phyloP scores from a whole-genome alignment of 352 stramenopile species.

The Phytopythium sindhum region DNA sequence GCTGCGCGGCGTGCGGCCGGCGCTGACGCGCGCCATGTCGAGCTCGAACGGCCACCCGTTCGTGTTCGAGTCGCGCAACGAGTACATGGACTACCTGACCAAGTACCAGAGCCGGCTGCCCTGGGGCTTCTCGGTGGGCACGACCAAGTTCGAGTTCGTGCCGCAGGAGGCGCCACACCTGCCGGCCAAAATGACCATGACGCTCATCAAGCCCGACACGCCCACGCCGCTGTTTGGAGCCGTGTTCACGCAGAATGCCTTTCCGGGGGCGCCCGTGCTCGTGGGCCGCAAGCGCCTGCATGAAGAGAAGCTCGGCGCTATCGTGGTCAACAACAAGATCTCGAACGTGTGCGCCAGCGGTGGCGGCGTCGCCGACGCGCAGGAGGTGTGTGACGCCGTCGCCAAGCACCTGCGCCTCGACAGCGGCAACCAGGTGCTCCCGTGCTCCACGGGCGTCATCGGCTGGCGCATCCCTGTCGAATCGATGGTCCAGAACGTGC shows the following conservation, averaged over 20 bases:
- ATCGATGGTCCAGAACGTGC: conserved; percentile 78
- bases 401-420: conserved; percentile 87
- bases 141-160: conserved; percentile 81
- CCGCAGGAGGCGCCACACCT: conserved; percentile 78
- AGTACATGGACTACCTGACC: conserved; percentile 79
- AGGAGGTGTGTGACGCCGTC: conserved; percentile 92
- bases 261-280: conserved; percentile 86
- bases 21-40: conserved; percentile 32
- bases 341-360: conserved; percentile 97
- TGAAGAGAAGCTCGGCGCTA: conserved; percentile 88
- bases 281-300: conserved; percentile 91
- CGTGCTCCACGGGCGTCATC: conserved; percentile 97
- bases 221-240: conserved; percentile 86
- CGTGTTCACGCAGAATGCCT: conserved; percentile 91
- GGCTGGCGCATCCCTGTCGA: conserved; percentile 97
- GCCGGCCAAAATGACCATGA: conserved; percentile 85
- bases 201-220: conserved; percentile 80
- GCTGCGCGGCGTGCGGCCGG: conserved; percentile 3
- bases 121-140: conserved; percentile 82
- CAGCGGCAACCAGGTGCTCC: conserved; percentile 86
- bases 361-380: conserved; percentile 90
- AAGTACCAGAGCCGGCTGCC: conserved; percentile 78
- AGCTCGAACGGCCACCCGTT: conserved; percentile 50
- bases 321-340: conserved; percentile 99
- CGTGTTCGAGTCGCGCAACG: conserved; percentile 75